Conservation (phyloP, 768 basidiomycete species). For the Russula brevipes region DNA sequence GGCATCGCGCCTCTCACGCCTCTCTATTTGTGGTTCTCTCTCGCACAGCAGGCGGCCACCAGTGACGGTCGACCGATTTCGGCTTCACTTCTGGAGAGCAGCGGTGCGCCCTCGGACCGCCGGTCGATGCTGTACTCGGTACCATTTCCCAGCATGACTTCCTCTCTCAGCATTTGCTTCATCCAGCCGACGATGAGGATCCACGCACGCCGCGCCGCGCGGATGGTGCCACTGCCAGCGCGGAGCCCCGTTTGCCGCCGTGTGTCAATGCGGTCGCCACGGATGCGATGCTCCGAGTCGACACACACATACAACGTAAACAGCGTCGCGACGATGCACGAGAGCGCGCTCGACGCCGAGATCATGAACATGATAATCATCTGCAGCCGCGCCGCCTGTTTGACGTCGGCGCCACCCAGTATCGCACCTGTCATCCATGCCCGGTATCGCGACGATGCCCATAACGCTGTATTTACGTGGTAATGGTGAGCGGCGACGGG, state of each 20-base stretch:
- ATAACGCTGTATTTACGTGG: conserved; percentile 46
- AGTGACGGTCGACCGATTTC: neutral
- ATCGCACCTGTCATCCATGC: conserved; percentile 94
- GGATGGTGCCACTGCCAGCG: neutral
- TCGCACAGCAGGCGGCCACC: neutral
- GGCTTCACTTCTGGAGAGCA: neutral
- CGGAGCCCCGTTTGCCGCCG: conserved; percentile 22
- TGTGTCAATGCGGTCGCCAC: conserved; percentile 54
- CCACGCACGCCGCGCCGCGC: neutral
- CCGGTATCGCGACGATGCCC: conserved; percentile 75
- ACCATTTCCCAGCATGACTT: too few species aligned
- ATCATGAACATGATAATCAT: conserved; percentile 98
- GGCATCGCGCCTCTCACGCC: neutral
- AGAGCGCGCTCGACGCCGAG: conserved; percentile 66
- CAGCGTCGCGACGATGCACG: conserved; percentile 58
- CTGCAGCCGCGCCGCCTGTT: conserved; percentile 80
- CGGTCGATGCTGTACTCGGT: neutral
- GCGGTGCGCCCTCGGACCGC: conserved; percentile 5
- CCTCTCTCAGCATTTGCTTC: neutral
- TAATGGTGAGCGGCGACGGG: neutral
- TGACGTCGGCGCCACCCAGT: conserved; percentile 77
- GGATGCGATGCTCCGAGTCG: conserved; percentile 63
- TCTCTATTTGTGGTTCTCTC: neutral
- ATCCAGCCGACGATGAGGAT: neutral
- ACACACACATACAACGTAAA: conserved; percentile 57